Base-by-base conservation (phyloP, 495 filamentous ascomycete species). In the Parmelia sp. region DNA sequence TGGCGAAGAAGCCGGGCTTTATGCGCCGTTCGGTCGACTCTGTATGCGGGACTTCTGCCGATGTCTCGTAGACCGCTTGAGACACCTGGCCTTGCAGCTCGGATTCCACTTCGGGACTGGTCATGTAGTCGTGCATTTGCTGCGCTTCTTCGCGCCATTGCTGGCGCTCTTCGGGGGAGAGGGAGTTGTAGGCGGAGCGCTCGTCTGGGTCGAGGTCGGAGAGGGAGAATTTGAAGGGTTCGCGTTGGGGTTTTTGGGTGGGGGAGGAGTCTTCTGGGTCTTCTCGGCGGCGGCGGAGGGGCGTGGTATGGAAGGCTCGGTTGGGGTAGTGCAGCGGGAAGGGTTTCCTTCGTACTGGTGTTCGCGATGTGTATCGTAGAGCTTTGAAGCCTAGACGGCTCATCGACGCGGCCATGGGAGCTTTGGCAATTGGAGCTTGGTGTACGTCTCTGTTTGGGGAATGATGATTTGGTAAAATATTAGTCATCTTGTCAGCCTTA, bases 1-100 rank as follows among this genome's bases (percentile, higher is more conserved):
- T 77, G 10, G 79, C 78, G 78, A 85, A 80, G 69, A 85, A 81
- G 2, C 73, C 75, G 5, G 63, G 66, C 60, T 70, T 73, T 15
- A 65, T 63, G 10, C 21, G 36, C 17, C 39, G 56, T 15, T 57
- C 15, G 6, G 19, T 5, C 10, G 60, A 23, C 3, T 61, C 59
- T 3, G 31, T 19, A 21, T 25, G 53, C 14, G 67, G 47, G 0
- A 59, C n/a, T 29, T 61, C 64, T 23, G 47, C 31, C 1, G 31
- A n/a, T 0, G 68, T 45, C 21, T 69, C 64, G 19, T 61, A 49
- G n/a, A 42, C 53, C 17, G 60, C 60, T 39, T 62, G 42, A 23
- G 63, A 64, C 27, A 66, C 66, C 19, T 31, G 14, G 42, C 36
- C 61, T 4, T 66, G 56, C n/a, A 74, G 40, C 29, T 66, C 45